Evolutionary conservation across 2,329 filamentous ascomycete species (phyloP).

Genomic region (Fonsecaea nubica): DNA sequence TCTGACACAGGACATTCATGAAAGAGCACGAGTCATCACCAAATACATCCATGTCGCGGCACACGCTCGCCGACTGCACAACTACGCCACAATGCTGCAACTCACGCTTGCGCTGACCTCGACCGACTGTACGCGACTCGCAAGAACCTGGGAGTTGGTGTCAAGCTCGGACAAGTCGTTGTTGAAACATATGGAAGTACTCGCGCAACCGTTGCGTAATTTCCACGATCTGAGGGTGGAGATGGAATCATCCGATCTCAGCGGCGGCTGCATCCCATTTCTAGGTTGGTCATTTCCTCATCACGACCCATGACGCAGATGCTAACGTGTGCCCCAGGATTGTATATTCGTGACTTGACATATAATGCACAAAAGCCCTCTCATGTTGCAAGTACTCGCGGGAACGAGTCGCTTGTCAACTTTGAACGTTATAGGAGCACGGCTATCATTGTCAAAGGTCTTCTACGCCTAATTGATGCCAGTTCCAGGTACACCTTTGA

Average conservation of each 20-base stretch:
- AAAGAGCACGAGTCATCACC: conserved; percentile 65
- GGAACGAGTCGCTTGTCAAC: conserved; percentile 65
- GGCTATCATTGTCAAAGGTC: conserved; percentile 68
- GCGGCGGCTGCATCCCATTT: conserved; percentile 70
- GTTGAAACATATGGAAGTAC: conserved; percentile 64
- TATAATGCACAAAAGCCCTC: conserved; percentile 72
- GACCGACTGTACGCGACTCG: conserved; percentile 63
- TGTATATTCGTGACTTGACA: conserved; percentile 71
- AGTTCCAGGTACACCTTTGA: conserved; percentile 67
- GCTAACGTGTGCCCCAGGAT: conserved; percentile 48
- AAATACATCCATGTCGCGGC: conserved; percentile 70
- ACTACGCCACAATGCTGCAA: conserved; percentile 71
- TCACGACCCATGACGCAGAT: background rate
- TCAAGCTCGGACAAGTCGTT: conserved; percentile 60
- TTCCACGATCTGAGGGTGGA: conserved; percentile 68
- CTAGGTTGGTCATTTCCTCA: conserved; percentile 56
- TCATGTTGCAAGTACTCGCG: conserved; percentile 56
- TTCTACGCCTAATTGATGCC: conserved; percentile 68
- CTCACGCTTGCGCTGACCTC: conserved; percentile 68
- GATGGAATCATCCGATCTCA: conserved; percentile 66
- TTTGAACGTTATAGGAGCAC: conserved; percentile 72
- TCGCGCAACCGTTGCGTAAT: conserved; percentile 68
- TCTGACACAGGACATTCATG: conserved; percentile 62
- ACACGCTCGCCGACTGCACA: conserved; percentile 64
- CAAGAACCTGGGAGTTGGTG: conserved; percentile 65